Evolutionary conservation across 306 rosid species (phyloP), one percentile per base, ranked within the genome.

Genomic region (Malus sieversii): DNA sequence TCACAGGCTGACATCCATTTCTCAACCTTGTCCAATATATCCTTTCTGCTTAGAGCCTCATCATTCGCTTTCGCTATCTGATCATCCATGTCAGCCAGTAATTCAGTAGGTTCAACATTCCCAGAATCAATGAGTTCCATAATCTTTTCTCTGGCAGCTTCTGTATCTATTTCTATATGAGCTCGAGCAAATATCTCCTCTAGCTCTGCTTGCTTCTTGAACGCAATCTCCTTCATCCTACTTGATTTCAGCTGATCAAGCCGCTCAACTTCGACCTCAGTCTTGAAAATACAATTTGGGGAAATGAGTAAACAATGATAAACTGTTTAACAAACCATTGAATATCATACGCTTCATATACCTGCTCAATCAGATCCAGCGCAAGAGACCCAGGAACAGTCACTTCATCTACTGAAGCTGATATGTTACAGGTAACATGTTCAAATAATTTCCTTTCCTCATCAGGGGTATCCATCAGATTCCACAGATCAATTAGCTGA

Each of bases 1-100:
- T 96, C 99, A 75, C 99, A 92, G 48, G 99, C 99, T 73, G 97
- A 89, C 99, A 96, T 96, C 99, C 99, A 96, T 77, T 96, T 96
- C 82, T 96, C 99, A 58, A 96, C 99, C 87, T 96, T 96, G 82
- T 96, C 99, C 85, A 96, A 80, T 84, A 96, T 96, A n/a, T 96
- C 99, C 83, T 84, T 96, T 74, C 99, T 85, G 88, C 99, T 96
- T 35, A 96, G 84, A 79, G 97, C 82, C 86, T 96, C 99, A 68
- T 96, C 99, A 84, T 81, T 90, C 1, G 98, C 99, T 76, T 89
- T 89, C 3, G 90, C 88, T 75, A 96, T 96, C 81, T 96, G 96
- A 85, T 84, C 84, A 82, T 96, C 99, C 99, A 96, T 90, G 87
- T 92, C 96, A 83, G 92, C 96, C 80, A 96, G 83, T 75, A 96